phyloP scores from a whole-genome alignment of 768 basidiomycete genomes.

The Podaxis pistillaris region DNA sequence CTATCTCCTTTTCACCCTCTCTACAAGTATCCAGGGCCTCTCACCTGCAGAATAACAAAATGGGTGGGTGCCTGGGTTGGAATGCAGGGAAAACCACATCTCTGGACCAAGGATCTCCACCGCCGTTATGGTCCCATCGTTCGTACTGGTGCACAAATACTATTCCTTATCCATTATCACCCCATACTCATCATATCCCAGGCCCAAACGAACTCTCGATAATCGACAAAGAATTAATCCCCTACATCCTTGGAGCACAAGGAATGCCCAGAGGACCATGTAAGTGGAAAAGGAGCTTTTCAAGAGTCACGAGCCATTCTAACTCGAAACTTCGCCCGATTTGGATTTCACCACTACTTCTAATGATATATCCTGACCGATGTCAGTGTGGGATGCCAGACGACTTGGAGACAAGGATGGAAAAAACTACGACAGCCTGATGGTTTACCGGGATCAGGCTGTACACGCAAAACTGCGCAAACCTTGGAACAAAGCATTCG shows the following conservation, averaged over 20 bases:
- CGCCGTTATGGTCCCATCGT: conserved; percentile 33
- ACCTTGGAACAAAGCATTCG: conserved; percentile 44
- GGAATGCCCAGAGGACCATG: neutral
- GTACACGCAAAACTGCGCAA: conserved; percentile 37
- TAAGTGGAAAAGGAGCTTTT: neutral
- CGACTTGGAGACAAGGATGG: conserved; percentile 28
- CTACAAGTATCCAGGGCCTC: conserved; percentile 34
- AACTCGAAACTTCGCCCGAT: neutral
- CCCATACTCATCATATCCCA: conserved; percentile 16
- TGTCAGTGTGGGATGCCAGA: conserved; percentile 41
- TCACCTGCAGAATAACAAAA: conserved; percentile 27
- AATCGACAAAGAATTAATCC: conserved; percentile 37
- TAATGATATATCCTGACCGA: neutral
- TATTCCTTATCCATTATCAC: conserved; percentile 19
- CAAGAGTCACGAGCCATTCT: neutral
- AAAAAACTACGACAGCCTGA: conserved; percentile 18
- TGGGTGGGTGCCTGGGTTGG: conserved; percentile 24
- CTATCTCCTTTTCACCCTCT: conserved; percentile 41
- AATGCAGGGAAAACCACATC: conserved; percentile 26
- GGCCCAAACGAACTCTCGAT: conserved; percentile 57
- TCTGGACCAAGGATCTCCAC: conserved; percentile 27
- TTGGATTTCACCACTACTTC: neutral
- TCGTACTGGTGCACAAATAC: conserved; percentile 29
- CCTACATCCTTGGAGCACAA: conserved; percentile 18
- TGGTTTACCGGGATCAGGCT: conserved; percentile 25